Evolutionary conservation across 2,329 filamentous ascomycete genomes (phyloP).

Genomic region (Aplosporella prunicola): DNA sequence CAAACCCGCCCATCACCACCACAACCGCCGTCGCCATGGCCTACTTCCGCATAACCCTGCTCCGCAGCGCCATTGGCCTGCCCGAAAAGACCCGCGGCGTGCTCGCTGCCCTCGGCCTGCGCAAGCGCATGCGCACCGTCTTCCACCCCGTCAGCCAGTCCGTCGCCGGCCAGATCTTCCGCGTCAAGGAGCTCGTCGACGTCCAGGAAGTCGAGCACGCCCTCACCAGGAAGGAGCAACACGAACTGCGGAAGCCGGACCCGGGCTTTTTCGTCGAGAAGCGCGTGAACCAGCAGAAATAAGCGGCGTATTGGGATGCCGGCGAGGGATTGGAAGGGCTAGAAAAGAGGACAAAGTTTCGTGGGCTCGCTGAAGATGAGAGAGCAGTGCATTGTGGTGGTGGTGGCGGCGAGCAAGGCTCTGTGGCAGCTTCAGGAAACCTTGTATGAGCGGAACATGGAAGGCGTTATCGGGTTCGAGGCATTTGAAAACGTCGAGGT

Average conservation of each 20-base stretch:
- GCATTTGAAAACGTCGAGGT: too few species aligned
- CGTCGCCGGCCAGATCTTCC: slow-evolving; percentile 83
- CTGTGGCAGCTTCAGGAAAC: too few species aligned
- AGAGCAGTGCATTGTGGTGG: too few species aligned
- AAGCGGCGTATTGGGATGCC: too few species aligned
- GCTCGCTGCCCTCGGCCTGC: slow-evolving; percentile 75
- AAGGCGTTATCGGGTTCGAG: too few species aligned
- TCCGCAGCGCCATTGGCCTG: slow-evolving; percentile 82
- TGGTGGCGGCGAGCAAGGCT: too few species aligned
- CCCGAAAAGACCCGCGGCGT: slow-evolving; percentile 67
- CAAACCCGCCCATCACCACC: not conserved
- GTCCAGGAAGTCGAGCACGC: slow-evolving; percentile 65
- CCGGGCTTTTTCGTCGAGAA: slow-evolving; percentile 73
- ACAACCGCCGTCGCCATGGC: slow-evolving; percentile 43
- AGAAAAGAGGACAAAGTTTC: too few species aligned
- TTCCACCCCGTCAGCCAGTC: slow-evolving; percentile 77
- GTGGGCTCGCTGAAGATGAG: too few species aligned
- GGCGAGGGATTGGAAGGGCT: too few species aligned
- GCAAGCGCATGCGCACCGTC: slow-evolving; percentile 74
- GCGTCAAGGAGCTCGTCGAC: slow-evolving; percentile 83
- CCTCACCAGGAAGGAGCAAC: slow-evolving; percentile 59
- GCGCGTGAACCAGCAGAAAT: too few species aligned
- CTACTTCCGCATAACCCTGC: slow-evolving; percentile 84
- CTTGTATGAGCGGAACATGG: too few species aligned
- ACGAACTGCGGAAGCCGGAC: slow-evolving; percentile 62